Evolutionary conservation across 106 monocot genomes (phyloP).

Genomic region (Dendrobium huoshanense): DNA sequence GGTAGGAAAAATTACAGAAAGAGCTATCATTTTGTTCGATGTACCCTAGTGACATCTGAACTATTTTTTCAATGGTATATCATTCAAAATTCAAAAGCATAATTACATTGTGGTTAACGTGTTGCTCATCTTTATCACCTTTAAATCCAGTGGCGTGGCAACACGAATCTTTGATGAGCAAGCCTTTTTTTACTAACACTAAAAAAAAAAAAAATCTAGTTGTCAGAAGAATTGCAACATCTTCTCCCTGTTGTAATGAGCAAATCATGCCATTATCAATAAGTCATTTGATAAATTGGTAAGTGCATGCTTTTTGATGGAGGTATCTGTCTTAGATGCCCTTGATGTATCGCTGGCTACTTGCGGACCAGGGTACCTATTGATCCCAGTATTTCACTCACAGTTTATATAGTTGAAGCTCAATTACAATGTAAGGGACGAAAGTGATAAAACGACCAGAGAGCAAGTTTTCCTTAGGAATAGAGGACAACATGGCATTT

Average conservation of each 20-base stretch:
- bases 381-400: neutral
- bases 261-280: neutral
- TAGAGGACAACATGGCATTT: too few species aligned
- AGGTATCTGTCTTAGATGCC: neutral
- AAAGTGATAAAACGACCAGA: too few species aligned
- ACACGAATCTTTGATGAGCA: neutral
- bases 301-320: neutral
- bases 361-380: neutral
- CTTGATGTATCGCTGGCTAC: neutral
- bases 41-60: neutral
- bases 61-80: neutral
- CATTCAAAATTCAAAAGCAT: neutral
- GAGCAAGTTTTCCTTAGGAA: too few species aligned
- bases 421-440: neutral
- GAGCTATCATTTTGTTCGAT: neutral
- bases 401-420: neutral
- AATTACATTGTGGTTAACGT: neutral
- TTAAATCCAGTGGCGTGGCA: neutral
- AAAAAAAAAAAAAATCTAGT: neutral
- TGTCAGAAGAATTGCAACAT: neutral
- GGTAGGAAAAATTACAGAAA: neutral
- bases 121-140: neutral
- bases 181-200: neutral
- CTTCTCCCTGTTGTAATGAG: neutral
- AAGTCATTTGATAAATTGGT: neutral